phyloP scores from a whole-genome alignment of 139 green algal genomes.

The Cymbomonas tetramitiformis region DNA sequence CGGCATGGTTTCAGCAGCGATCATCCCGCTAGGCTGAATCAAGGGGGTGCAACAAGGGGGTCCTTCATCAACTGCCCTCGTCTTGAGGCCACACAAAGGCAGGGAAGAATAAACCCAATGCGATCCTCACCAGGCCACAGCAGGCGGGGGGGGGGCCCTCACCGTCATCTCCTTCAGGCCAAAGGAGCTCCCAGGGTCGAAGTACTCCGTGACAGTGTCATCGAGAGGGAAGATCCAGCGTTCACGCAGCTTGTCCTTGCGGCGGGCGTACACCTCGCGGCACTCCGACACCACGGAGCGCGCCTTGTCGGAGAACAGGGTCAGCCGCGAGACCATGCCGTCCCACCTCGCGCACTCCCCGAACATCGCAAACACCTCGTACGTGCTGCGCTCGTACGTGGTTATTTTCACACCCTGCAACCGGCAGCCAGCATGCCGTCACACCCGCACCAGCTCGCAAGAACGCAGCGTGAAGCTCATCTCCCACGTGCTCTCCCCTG shows the following conservation, averaged over 20 bases:
- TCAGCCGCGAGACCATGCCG: constrained; percentile 53
- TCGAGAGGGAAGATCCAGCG: constrained; percentile 31
- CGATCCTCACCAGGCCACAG: no score
- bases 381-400: constrained; percentile 34
- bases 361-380: constrained; percentile 63
- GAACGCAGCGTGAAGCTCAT: no score
- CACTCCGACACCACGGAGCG: constrained; percentile 24
- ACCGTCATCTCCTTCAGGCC: constrained; percentile 48
- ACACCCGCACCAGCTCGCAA: no score
- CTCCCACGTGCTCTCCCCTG: no score
- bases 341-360: constrained; percentile 66
- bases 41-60: no score
- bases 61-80: no score
- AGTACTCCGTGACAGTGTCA: constrained; percentile 37
- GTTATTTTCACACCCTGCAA: constrained; percentile 44
- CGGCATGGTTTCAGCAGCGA: constrained; percentile 31
- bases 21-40: constrained; percentile 27
- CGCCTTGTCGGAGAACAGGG: constrained; percentile 43
- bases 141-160: no score
- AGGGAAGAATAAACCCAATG: no score
- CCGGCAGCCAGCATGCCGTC: no score
- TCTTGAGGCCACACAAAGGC: no score
- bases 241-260: constrained; percentile 51
- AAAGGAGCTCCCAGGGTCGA: constrained; percentile 38
- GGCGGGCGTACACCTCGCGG: constrained; percentile 22